Percentiles rank a stretch among this genome's conserved stretches.
Conservation (phyloP, 805 yeast species). For the Priceomyces haplophilus region DNA sequence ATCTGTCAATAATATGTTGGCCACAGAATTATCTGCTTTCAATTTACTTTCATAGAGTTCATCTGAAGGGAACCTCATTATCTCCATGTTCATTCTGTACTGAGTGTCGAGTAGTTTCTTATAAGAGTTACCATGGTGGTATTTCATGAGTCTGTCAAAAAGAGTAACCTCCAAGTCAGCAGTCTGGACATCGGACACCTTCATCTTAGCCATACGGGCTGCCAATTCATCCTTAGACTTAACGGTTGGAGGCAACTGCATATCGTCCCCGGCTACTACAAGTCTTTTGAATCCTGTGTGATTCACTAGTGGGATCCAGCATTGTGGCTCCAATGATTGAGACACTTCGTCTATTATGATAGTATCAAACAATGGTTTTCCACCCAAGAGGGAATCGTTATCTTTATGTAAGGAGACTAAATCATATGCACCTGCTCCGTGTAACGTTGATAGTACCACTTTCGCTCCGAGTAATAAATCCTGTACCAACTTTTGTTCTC, state of each 20-base stretch:
- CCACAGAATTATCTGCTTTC: conserved; percentile 60
- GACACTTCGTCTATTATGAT: conserved; percentile 94
- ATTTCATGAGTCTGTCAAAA: conserved; percentile 69
- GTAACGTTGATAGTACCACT: conserved; percentile 80
- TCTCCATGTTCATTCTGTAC: conserved; percentile 78
- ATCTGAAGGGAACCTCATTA: conserved; percentile 75
- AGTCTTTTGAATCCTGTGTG: conserved; percentile 57
- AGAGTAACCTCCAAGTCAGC: conserved; percentile 62
- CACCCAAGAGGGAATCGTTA: conserved; percentile 11
- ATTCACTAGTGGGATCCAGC: conserved; percentile 87
- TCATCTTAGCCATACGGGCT: conserved; percentile 9
- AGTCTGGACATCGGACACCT: conserved; percentile 34
- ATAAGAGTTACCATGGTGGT: conserved; percentile 42
- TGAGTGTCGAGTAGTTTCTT: conserved; percentile 68
- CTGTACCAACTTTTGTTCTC: conserved; percentile 63
- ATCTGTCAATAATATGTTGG: conserved; percentile 50
- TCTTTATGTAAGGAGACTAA: conserved; percentile 51
- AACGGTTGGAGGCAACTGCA: conserved; percentile 88
- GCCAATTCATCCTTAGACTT: conserved; percentile 44
- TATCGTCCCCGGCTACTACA: conserved; percentile 89
- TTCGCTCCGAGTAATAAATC: conserved; percentile 58
- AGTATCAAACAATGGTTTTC: conserved; percentile 59
- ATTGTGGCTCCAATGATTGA: conserved; percentile 90
- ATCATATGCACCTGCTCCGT: conserved; percentile 79
- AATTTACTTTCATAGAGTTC: conserved; percentile 63